phyloP scores from a whole-genome alignment of 176 grass and related monocot species.

The Avena atlantica region DNA sequence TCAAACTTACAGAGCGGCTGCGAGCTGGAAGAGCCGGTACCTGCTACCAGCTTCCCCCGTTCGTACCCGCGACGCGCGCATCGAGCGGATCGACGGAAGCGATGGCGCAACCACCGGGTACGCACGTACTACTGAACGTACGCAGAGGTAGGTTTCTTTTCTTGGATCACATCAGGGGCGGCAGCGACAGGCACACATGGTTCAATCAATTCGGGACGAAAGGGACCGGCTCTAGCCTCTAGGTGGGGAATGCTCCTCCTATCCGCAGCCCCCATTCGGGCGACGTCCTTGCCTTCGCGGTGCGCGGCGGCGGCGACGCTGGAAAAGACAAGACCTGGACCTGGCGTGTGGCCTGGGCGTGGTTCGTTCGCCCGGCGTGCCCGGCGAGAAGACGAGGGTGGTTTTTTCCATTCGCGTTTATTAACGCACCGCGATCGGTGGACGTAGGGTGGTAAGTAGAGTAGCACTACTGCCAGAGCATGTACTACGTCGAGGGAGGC shows the following conservation, averaged over 20 bases:
- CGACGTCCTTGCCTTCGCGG: neutral
- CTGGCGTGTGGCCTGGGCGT: neutral
- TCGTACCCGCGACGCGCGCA: neutral
- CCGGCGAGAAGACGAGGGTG: neutral
- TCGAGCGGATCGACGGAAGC: neutral
- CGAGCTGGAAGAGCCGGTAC: neutral
- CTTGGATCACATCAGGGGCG: neutral
- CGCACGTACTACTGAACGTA: neutral
- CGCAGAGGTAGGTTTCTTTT: neutral
- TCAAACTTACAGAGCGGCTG: neutral
- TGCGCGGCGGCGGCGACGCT: neutral
- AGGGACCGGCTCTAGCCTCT: neutral
- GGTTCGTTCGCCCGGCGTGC: neutral
- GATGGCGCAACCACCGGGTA: constrained; percentile 48
- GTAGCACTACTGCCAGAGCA: no score
- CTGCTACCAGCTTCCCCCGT: no score
- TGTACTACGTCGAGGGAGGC: no score
- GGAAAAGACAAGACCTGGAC: neutral
- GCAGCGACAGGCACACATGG: constrained; percentile 53
- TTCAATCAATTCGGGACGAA: constrained; percentile 33
- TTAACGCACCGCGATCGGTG: no score
- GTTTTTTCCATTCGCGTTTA: neutral
- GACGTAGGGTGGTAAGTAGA: no score
- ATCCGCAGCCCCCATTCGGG: neutral
- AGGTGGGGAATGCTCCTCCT: neutral